Conservation (phyloP, 2,329 filamentous ascomycete genomes). For the Rosellinia necatrix region DNA sequence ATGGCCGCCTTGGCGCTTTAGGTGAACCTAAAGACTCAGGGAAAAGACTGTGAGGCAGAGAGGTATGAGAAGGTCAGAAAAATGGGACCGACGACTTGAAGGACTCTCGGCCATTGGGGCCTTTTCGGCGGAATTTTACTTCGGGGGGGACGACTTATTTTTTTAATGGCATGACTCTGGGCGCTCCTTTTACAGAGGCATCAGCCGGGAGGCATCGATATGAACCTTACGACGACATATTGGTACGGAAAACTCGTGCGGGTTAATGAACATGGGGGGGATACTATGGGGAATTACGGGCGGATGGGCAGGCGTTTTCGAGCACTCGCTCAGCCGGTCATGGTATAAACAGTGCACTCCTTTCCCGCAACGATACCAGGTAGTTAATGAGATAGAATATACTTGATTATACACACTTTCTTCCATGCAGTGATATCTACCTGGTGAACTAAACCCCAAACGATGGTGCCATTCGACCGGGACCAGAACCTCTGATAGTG, state of each 20-base stretch:
- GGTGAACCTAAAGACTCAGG: not conserved
- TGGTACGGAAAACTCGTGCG: conserved; percentile 2
- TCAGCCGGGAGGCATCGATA: not conserved
- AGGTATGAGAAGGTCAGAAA: not conserved
- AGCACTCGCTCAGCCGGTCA: conserved; percentile 11
- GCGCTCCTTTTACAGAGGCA: conserved; percentile 12
- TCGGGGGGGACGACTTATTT: not conserved
- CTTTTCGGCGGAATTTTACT: not conserved
- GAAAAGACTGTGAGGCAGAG: not conserved
- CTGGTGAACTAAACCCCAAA: not conserved
- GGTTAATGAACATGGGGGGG: conserved; percentile 2
- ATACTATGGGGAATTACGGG: not conserved
- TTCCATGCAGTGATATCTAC: not conserved
- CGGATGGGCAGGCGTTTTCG: conserved; percentile 14
- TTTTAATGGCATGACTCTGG: conserved; percentile 3
- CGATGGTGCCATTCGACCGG: conserved; percentile 11
- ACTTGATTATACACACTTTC: not conserved
- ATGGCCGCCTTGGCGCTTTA: conserved; percentile 22
- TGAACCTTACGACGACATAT: conserved; percentile 12
- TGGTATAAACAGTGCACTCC: conserved; percentile 18
- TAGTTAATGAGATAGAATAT: conserved; percentile 23
- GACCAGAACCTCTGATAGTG: not conserved
- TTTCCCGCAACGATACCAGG: conserved; percentile 14
- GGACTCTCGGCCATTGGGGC: not conserved
- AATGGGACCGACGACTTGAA: not conserved